These are phyloP conservation scores for Microthyrium microscopicum DNA, from an alignment of 2,329 filamentous ascomycete genomes.

Conservation along the genomic window DNA sequence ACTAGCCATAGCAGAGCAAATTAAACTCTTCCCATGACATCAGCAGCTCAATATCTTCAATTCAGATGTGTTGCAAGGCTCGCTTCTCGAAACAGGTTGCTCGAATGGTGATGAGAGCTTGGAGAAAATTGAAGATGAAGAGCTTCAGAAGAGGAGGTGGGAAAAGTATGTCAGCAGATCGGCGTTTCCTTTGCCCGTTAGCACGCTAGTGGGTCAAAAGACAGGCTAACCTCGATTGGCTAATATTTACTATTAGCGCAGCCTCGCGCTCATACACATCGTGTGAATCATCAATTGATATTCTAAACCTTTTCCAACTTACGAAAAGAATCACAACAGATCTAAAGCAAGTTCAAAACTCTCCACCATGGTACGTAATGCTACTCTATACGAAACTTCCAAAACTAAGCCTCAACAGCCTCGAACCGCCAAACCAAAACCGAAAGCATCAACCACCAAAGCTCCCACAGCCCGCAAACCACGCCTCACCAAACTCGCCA, in stretches of 20 bases:
- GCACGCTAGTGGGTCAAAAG: no score
- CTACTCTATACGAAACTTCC: neutral
- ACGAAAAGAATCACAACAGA: neutral
- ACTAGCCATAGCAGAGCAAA: neutral
- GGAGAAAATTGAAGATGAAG: neutral
- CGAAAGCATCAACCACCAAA: constrained; percentile 4
- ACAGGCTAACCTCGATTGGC: no score
- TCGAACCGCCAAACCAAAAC: neutral
- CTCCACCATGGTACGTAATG: neutral
- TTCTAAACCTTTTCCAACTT: neutral
- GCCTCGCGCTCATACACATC: no score
- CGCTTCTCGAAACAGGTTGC: neutral
- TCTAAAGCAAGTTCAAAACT: neutral
- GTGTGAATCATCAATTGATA: neutral
- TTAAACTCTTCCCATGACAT: neutral
- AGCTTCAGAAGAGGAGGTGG: neutral
- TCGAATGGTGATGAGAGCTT: no score
- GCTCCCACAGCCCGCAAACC: constrained; percentile 1
- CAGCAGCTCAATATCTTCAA: neutral
- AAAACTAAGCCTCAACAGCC: neutral
- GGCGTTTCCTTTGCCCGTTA: no score
- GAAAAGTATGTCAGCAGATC: neutral
- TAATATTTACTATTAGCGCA: no score
- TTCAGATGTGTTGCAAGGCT: neutral
- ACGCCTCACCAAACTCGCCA: constrained; percentile 74